Percentiles rank a stretch among this genome's conserved stretches.
Evolutionary conservation across 1,284 basidiomycete species (phyloP).

Genomic region (Inonotus hispidus): DNA sequence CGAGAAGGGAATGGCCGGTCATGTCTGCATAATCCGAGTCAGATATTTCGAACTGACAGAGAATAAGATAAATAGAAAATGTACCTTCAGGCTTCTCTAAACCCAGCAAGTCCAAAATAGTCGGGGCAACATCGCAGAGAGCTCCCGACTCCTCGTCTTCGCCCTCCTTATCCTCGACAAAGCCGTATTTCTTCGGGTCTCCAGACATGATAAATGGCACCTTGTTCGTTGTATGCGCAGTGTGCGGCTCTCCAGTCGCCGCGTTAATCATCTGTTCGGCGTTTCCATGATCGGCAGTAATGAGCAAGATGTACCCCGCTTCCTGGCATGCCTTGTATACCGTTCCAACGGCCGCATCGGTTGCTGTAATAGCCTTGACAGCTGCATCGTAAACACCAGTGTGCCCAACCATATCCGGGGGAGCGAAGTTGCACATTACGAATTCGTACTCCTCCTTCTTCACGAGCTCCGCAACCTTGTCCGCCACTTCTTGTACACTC

Average conservation of each 20-base stretch:
- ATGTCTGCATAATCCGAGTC: constrained; percentile 38
- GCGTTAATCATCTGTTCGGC: constrained; percentile 89
- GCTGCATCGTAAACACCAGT: constrained; percentile 87
- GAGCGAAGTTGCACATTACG: constrained; percentile 95
- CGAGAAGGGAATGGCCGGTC: constrained; percentile 50
- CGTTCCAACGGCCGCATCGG: constrained; percentile 81
- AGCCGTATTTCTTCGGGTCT: constrained; percentile 44
- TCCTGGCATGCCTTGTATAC: constrained; percentile 81
- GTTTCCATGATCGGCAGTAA: constrained; percentile 93
- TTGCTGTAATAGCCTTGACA: constrained; percentile 75
- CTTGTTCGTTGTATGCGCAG: constrained; percentile 79
- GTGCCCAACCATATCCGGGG: constrained; percentile 93
- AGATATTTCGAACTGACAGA: background rate
- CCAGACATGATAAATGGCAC: constrained; percentile 78
- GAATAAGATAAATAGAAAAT: constrained; percentile 21
- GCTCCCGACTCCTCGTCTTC: constrained; percentile 59
- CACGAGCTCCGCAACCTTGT: constrained; percentile 85
- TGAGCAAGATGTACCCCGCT: constrained; percentile 77
- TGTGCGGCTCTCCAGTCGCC: constrained; percentile 79
- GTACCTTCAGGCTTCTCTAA: constrained; percentile 54
- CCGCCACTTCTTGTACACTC: constrained; percentile 80
- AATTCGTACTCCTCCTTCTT: constrained; percentile 69
- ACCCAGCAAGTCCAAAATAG: constrained; percentile 71
- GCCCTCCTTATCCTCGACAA: constrained; percentile 39
- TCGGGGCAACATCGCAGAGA: constrained; percentile 85